Evolutionary conservation across 768 basidiomycete genomes (phyloP).

Genomic region (Krasilnikovozyma curviuscula): DNA sequence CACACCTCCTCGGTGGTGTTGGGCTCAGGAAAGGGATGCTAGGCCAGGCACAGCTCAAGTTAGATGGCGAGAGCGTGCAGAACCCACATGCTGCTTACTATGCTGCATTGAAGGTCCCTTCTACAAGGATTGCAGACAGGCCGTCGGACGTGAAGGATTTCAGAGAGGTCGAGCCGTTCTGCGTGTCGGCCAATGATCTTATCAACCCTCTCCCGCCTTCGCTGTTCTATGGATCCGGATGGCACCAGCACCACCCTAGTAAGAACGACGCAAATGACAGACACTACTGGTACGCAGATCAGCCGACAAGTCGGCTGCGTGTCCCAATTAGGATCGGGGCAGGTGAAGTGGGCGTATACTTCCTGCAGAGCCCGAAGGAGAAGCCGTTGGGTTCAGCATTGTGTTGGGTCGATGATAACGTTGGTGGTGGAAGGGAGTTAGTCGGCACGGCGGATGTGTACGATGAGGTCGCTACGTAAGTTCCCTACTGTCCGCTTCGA

Average conservation of each 20-base stretch:
- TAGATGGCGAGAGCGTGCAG: conserved; percentile 14
- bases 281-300: conserved; percentile 85
- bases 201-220: conserved; percentile 93
- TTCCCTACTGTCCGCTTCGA: conserved; percentile 16
- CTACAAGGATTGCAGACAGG: conserved; percentile 42
- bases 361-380: conserved; percentile 48
- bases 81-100: conserved; percentile 23
- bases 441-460: conserved; percentile 53
- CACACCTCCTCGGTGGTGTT: conserved; percentile 65
- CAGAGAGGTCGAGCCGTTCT: conserved; percentile 75
- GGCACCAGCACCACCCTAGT: conserved; percentile 57
- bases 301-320: conserved; percentile 61
- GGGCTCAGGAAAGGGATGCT: conserved; percentile 56
- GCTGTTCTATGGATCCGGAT: conserved; percentile 82
- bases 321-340: conserved; percentile 68
- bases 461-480: conserved; percentile 48
- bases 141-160: conserved; percentile 35
- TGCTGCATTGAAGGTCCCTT: conserved; percentile 41
- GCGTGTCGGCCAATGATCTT: conserved; percentile 89
- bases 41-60: conserved; percentile 15
- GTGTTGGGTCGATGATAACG: conserved; percentile 98
- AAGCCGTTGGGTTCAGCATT: conserved; percentile 41
- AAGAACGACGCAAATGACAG: conserved; percentile 34
- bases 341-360: conserved; percentile 87
- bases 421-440: conserved; percentile 50